These are phyloP conservation scores for Ganoderma resinaceum DNA, from an alignment of 1,284 basidiomycete species.

Conservation along the genomic window DNA sequence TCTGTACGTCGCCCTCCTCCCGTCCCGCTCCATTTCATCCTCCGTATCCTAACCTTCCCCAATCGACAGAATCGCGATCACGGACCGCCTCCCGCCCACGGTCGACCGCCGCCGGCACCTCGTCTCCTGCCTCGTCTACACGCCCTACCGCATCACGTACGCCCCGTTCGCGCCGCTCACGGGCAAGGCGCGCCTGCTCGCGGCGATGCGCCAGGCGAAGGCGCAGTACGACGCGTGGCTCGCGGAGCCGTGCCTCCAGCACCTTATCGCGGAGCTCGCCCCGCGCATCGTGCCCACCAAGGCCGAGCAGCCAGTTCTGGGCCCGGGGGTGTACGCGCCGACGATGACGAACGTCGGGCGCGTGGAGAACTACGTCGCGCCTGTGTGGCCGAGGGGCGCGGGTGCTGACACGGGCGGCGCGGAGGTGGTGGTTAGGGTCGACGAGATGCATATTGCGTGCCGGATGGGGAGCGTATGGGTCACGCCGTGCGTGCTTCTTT, in stretches of 20 bases:
- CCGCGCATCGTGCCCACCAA: neutral
- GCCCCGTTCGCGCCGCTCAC: neutral
- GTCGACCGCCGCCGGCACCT: neutral
- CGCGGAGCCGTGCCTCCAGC: constrained; percentile 1
- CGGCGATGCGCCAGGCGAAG: neutral
- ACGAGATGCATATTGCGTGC: neutral
- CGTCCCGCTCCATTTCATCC: neutral
- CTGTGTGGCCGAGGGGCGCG: neutral
- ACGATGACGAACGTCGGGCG: neutral
- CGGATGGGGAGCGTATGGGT: neutral
- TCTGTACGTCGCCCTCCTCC: neutral
- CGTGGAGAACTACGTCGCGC: neutral
- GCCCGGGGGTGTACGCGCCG: neutral
- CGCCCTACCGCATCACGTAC: neutral
- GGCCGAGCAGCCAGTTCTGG: neutral
- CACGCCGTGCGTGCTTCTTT: neutral
- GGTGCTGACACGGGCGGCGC: too few relatives aligned
- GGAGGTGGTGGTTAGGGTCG: neutral
- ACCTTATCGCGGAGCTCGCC: neutral
- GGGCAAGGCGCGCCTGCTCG: neutral
- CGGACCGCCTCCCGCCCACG: neutral
- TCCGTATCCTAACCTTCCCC: neutral
- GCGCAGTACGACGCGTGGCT: neutral
- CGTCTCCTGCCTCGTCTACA: neutral
- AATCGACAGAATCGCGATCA: neutral